A percentile compares a stretch with the other conserved stretches of the same genome.
Evolutionary conservation across 768 basidiomycete genomes (phyloP).

Genomic region (Phaeotremella fagi): DNA sequence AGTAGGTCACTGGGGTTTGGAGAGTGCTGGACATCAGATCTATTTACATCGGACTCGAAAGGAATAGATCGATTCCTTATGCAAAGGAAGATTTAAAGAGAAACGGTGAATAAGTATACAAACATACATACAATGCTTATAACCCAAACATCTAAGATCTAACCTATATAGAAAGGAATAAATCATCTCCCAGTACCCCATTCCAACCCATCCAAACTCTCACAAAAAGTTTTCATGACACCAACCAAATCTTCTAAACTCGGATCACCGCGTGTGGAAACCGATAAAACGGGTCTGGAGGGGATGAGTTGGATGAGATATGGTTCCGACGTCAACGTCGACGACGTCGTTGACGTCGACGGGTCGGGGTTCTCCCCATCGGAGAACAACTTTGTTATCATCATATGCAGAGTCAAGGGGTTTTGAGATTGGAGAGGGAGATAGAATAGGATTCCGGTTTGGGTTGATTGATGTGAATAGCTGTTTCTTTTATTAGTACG

Average conservation of each 20-base stretch:
- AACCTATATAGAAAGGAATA: no score
- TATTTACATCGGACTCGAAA: no score
- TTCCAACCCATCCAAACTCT: constrained; percentile 24
- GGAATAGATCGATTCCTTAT: no score
- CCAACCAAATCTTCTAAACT: constrained; percentile 22
- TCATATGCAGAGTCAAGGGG: constrained; percentile 17
- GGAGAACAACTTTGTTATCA: no score
- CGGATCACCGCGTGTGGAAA: constrained; percentile 8
- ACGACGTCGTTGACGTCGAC: no score
- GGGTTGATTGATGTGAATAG: constrained; percentile 24
- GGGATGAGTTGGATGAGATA: constrained; percentile 22
- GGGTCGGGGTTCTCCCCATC: no score
- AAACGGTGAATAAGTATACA: no score
- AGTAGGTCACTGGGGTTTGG: no score
- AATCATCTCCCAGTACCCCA: constrained; percentile 24
- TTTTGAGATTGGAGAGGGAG: constrained; percentile 10
- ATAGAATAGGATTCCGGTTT: constrained; percentile 21
- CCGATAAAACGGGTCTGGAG: constrained; percentile 21
- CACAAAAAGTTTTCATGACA: constrained; percentile 25
- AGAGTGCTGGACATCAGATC: no score
- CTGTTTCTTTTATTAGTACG: constrained; percentile 4
- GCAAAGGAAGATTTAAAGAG: no score
- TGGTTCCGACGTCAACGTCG: neutral
- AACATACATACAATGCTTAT: no score
- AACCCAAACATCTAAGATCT: no score